These are phyloP conservation scores for Vanilla planifolia DNA, from an alignment of 106 monocot species.

Conservation along the genomic window DNA sequence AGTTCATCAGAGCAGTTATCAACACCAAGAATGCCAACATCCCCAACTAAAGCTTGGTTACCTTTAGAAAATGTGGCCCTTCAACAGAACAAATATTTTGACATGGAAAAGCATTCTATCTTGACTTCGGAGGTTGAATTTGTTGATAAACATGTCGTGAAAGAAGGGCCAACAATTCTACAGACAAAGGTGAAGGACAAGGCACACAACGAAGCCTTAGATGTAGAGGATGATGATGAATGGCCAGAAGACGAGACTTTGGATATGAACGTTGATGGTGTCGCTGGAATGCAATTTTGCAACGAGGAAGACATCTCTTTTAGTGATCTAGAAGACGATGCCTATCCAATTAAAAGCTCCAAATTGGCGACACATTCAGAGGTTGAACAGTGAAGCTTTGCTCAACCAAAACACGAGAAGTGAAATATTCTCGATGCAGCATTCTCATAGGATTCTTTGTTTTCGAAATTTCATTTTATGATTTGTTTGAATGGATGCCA, in stretches of 20 bases:
- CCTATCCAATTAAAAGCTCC: background rate
- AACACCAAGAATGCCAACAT: conserved; percentile 1
- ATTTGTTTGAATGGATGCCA: too few relatives aligned
- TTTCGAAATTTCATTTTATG: too few relatives aligned
- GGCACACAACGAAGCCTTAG: too few relatives aligned
- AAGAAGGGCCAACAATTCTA: conserved; percentile 14
- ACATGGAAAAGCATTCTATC: conserved; percentile 25
- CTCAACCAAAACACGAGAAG: too few relatives aligned
- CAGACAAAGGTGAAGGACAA: conserved; percentile 3
- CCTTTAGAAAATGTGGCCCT: too few relatives aligned
- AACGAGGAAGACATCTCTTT: conserved; percentile 51
- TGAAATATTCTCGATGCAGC: too few relatives aligned
- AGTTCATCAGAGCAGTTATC: background rate
- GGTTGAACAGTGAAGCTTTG: too few relatives aligned
- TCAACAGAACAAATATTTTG: conserved; percentile 14
- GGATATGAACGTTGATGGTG: conserved; percentile 7
- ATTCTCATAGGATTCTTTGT: too few relatives aligned
- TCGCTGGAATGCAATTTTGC: conserved; percentile 9
- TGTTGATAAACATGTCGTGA: conserved; percentile 32
- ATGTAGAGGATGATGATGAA: conserved; percentile 34
- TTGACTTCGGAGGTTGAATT: conserved; percentile 7
- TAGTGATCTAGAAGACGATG: conserved; percentile 52
- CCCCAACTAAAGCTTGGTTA: background rate
- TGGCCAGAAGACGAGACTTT: conserved; percentile 45
- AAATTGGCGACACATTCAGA: background rate